A percentile compares a stretch with the other conserved stretches of the same genome.
phyloP scores from a whole-genome alignment of 2,329 filamentous ascomycete genomes.

The Leptographium wingfieldii region DNA sequence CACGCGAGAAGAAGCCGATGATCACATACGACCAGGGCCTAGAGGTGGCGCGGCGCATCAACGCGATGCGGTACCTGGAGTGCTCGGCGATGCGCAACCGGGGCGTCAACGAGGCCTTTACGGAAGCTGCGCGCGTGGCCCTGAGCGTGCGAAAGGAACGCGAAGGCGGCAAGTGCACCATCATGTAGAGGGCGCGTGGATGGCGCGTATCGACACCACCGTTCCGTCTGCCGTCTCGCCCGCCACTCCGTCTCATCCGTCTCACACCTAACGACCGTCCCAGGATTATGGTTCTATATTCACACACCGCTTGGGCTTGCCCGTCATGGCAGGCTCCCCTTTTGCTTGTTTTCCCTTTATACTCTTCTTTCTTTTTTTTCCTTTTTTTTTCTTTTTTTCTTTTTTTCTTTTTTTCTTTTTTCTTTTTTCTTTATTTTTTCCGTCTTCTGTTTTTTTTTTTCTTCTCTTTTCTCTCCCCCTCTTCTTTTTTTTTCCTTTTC shows the following conservation, averaged over 20 bases:
- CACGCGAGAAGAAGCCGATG: constrained; percentile 52
- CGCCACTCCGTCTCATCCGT: neutral
- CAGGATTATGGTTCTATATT: neutral
- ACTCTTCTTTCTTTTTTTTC: no score
- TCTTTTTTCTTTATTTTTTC: neutral
- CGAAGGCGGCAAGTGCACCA: constrained; percentile 45
- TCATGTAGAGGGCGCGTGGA: constrained; percentile 35
- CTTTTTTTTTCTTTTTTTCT: neutral
- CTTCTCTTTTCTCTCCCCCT: neutral
- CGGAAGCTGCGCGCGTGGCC: constrained; percentile 89
- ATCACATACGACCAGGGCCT: constrained; percentile 89
- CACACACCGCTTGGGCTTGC: no score
- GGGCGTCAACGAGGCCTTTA: constrained; percentile 97
- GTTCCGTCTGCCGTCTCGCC: neutral
- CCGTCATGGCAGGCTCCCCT: no score
- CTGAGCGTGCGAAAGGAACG: constrained; percentile 57
- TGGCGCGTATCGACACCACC: neutral
- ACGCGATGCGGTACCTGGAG: constrained; percentile 88
- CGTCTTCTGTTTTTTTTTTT: neutral
- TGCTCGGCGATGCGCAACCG: constrained; percentile 98
- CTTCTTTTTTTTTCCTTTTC: no score
- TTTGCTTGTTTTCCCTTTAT: no score
- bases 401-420: neutral
- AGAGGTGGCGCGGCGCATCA: constrained; percentile 81
- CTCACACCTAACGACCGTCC: neutral